A percentile compares a stretch with the other conserved stretches of the same genome.
phyloP scores from a whole-genome alignment of 1,139 yeast genomes.

The Nakaseomyces nivariensis region DNA sequence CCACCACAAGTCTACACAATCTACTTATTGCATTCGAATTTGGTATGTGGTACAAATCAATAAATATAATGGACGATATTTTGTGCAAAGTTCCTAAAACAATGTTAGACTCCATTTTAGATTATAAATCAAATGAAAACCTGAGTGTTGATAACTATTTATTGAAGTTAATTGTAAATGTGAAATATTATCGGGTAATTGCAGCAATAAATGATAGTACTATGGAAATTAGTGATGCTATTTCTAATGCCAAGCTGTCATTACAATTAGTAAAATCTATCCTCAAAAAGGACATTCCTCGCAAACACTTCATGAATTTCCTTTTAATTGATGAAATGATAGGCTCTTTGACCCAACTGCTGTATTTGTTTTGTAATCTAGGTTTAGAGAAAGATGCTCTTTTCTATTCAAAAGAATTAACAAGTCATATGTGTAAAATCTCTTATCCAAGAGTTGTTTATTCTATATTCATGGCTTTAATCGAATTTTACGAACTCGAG shows the following conservation, averaged over 20 bases:
- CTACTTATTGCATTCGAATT: background rate
- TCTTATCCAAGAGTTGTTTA: constrained; percentile 26
- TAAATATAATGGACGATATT: background rate
- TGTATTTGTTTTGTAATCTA: constrained; percentile 34
- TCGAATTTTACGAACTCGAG: constrained; percentile 17
- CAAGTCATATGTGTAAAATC: constrained; percentile 28
- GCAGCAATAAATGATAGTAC: constrained; percentile 16
- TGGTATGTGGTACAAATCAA: background rate
- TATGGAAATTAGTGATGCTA: constrained; percentile 21
- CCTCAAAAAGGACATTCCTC: constrained; percentile 23
- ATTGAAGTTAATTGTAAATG: constrained; percentile 22
- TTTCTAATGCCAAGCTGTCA: constrained; percentile 27
- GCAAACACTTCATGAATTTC: constrained; percentile 31
- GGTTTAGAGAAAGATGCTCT: constrained; percentile 48
- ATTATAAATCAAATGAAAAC: background rate
- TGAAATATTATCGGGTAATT: constrained; percentile 15
- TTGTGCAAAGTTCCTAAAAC: background rate
- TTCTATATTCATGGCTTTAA: constrained; percentile 17
- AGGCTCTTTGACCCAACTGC: constrained; percentile 31
- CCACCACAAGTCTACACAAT: background rate
- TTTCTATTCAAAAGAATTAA: constrained; percentile 41
- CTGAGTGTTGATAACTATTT: constrained; percentile 8
- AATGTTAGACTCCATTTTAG: background rate
- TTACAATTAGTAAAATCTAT: constrained; percentile 29
- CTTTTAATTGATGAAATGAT: constrained; percentile 31